Evolutionary conservation across 352 stramenopile genomes (phyloP), one percentile per base, ranked within the genome.

Genomic region (Peronospora farinosa): DNA sequence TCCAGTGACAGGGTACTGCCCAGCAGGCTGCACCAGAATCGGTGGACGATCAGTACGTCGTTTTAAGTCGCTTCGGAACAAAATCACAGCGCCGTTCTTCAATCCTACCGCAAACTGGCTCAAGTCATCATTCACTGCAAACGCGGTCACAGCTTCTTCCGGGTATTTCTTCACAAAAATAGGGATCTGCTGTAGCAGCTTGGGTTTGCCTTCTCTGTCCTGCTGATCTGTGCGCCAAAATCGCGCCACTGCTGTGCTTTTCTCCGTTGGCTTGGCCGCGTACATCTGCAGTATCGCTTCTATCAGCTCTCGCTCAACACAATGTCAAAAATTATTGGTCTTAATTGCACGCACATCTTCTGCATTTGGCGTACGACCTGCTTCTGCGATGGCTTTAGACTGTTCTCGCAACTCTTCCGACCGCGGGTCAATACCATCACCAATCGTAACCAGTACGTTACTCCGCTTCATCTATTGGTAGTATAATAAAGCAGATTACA

Each of bases 201-300:
- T 94, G 5, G 81, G 83, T 25, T 83, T 81, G 12, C 83, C 83
- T 50, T 94, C 83, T 67, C 83, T 62, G 45, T 94, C 83, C 47
- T 94, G 83, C 54, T 89, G 81, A 57, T 94, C 83, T 39, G 79
- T 94, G n/a, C 83, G 79, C 83, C 83, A 94, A 47, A 94, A 78
- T 25, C 83, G 83, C 47, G 91, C 81, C 17, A 91, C 62, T 3
- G 83, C 83, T 11, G 78, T 90, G 44, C 48, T 84, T 31, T 85
- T 80, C 5, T 73, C 73, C n/a, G 72, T 67, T 30, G 69, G 72
- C 48, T 86, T 84, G 39, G 67, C 62, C 46, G 74, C 66, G 47
- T 84, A 91, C 52, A 89, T 67, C 71, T 88, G 42, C 19, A 55
- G 0, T 15, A 57, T 40, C 39, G 38, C 32, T 4, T 32, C 13